Evolutionary conservation across 1,139 yeast genomes (phyloP).

Genomic region (Debaryomyces robertsiae): DNA sequence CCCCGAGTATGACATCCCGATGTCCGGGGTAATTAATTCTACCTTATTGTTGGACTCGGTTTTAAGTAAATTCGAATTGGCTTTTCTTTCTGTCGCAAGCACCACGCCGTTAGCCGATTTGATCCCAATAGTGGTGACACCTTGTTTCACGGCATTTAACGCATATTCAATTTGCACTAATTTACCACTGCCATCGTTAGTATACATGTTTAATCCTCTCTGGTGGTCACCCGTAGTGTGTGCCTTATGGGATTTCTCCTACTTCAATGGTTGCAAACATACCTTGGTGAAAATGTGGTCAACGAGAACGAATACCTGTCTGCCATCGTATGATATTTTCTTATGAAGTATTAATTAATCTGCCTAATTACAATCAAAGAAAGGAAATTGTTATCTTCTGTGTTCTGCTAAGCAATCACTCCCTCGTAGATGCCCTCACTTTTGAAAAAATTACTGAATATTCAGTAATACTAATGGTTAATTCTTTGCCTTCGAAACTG

Average conservation of each 20-base stretch:
- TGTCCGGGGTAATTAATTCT: conserved; percentile 86
- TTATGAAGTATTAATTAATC: background rate
- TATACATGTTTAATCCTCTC: conserved; percentile 8
- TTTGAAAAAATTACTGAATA: background rate
- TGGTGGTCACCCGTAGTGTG: background rate
- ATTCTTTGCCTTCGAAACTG: conserved; percentile 21
- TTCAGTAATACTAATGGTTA: background rate
- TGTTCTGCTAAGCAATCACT: conserved; percentile 1
- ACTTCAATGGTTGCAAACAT: conserved; percentile 31
- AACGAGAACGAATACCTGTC: conserved; percentile 97
- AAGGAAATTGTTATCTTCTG: conserved; percentile 1
- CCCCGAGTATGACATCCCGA: conserved; percentile 96
- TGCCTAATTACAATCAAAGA: background rate
- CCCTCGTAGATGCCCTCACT: background rate
- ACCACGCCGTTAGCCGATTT: conserved; percentile 97
- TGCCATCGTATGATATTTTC: conserved; percentile 59
- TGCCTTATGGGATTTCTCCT: too few relatives aligned
- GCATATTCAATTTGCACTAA: conserved; percentile 98
- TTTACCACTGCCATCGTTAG: conserved; percentile 69
- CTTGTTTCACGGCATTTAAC: conserved; percentile 94
- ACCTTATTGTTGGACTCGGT: conserved; percentile 78
- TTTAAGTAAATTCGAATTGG: conserved; percentile 76
- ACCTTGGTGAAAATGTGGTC: conserved; percentile 95
- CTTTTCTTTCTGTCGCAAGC: conserved; percentile 93
- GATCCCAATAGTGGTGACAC: conserved; percentile 95